A percentile compares a stretch with the other conserved stretches of the same genome.
These are phyloP conservation scores for Penicillium sp. DNA, from an alignment of 2,329 filamentous ascomycete genomes.

Conservation along the genomic window DNA sequence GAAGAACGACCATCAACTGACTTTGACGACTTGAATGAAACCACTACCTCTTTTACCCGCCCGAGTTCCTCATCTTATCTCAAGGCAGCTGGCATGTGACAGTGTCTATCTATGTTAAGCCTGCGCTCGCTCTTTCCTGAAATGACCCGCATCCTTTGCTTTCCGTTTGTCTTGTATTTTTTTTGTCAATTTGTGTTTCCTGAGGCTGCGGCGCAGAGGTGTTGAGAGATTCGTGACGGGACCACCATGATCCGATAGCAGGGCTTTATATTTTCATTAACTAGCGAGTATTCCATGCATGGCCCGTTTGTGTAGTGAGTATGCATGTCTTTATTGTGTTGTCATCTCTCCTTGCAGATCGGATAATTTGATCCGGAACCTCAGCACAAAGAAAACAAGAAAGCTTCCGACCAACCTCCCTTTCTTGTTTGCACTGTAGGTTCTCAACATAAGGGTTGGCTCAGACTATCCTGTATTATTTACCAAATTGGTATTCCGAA, in stretches of 20 bases:
- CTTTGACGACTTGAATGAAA: slow-evolving; percentile 17
- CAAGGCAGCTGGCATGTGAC: too few species aligned
- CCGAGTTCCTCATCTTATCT: too few species aligned
- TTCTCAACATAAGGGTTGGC: background rate
- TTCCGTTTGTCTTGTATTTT: background rate
- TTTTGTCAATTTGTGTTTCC: slow-evolving; percentile 1
- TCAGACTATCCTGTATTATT: background rate
- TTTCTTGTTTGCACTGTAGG: background rate
- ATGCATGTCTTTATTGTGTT: slow-evolving; percentile 1
- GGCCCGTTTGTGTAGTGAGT: background rate
- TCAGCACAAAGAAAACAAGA: too few species aligned
- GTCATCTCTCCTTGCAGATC: background rate
- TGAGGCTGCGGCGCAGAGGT: slow-evolving; percentile 12
- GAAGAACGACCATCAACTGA: slow-evolving; percentile 13
- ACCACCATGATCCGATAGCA: slow-evolving; percentile 9
- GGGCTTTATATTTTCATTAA: slow-evolving; percentile 6
- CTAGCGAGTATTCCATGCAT: slow-evolving; percentile 5
- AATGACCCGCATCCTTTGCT: slow-evolving; percentile 1
- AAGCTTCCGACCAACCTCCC: too few species aligned
- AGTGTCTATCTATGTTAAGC: background rate
- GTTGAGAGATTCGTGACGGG: slow-evolving; percentile 11
- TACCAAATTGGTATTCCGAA: background rate
- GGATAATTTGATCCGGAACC: too few species aligned
- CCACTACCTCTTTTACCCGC: background rate
- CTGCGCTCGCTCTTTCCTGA: background rate